Evolutionary conservation across 352 stramenopile species (phyloP).

Genomic region (Pythium rishiriense): DNA sequence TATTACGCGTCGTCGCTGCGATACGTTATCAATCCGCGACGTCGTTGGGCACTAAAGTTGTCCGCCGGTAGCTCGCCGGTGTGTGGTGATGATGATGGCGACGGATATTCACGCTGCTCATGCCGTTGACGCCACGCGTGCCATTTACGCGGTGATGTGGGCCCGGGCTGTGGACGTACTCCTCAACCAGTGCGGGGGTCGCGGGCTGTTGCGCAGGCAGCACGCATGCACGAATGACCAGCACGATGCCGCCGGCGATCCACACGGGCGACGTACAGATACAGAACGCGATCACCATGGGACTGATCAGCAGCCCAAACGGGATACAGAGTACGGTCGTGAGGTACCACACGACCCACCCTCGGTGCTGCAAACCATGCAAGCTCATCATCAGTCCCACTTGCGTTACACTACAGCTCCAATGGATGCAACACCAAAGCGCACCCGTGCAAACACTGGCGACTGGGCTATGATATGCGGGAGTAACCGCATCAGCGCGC

Average conservation of each 20-base stretch:
- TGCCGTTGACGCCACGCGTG: slow-evolving; percentile 19
- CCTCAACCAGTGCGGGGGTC: slow-evolving; percentile 27
- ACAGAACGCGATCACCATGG: slow-evolving; percentile 72
- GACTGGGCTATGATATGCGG: slow-evolving; percentile 9
- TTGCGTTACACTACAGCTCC: not conserved
- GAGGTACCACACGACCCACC: slow-evolving; percentile 69
- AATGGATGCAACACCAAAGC: not conserved
- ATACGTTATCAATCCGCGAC: slow-evolving; percentile 4
- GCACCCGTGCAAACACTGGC: slow-evolving; percentile 11
- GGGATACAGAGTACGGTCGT: slow-evolving; percentile 68
- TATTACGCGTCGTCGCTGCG: not conserved
- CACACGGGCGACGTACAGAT: slow-evolving; percentile 83
- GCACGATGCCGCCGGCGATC: slow-evolving; percentile 53
- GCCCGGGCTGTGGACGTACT: slow-evolving; percentile 41
- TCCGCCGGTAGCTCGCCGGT: slow-evolving; percentile 10
- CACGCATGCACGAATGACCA: slow-evolving; percentile 51
- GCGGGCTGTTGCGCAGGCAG: slow-evolving; percentile 35
- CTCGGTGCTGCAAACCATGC: slow-evolving; percentile 35
- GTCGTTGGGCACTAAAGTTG: slow-evolving; percentile 13
- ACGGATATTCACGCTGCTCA: slow-evolving; percentile 5
- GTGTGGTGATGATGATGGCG: slow-evolving; percentile 17
- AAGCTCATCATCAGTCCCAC: not conserved
- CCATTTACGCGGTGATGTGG: slow-evolving; percentile 24
- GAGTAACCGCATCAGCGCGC: slow-evolving; percentile 15
- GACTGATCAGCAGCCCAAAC: slow-evolving; percentile 71